Conservation (phyloP, 257 asterid genomes). For the Solanum microdontum region DNA sequence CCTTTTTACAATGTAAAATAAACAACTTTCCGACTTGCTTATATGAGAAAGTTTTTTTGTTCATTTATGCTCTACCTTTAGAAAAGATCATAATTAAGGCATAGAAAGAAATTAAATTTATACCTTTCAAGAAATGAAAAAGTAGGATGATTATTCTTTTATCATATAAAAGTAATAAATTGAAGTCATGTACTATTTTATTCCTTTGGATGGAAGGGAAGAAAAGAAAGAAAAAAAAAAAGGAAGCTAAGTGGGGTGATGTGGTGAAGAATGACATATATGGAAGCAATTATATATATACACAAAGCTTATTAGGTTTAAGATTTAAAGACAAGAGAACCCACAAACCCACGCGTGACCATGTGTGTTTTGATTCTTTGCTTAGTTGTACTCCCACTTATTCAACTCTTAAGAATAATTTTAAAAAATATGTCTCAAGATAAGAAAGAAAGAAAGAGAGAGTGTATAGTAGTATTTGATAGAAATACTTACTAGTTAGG, state of each 20-base stretch:
- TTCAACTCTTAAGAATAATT: not conserved
- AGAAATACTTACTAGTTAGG: not conserved
- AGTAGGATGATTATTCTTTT: not conserved
- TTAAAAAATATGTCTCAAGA: not conserved
- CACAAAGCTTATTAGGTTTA: not conserved
- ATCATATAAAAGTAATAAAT: not conserved
- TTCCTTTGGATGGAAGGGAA: not conserved
- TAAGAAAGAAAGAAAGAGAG: not conserved
- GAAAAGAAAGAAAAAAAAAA: not conserved
- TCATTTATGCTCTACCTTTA: not conserved
- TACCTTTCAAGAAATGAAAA: not conserved
- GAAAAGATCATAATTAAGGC: not conserved
- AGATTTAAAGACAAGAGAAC: slow-evolving; percentile 24
- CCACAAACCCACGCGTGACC: slow-evolving; percentile 35
- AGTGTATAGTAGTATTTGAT: not conserved
- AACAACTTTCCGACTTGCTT: not conserved
- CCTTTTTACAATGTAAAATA: not conserved
- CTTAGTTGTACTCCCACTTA: slow-evolving; percentile 19
- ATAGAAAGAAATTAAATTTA: not conserved
- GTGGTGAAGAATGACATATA: slow-evolving; percentile 13
- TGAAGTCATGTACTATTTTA: not conserved
- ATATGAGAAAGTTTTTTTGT: not conserved
- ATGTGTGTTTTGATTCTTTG: slow-evolving; percentile 5
- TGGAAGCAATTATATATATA: not conserved
- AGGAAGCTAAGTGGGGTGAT: slow-evolving; percentile 13